Evolutionary conservation across 75 land plant species (phyloP), one percentile per base, ranked within the genome.

Genomic region (Pinus albicaulis): DNA sequence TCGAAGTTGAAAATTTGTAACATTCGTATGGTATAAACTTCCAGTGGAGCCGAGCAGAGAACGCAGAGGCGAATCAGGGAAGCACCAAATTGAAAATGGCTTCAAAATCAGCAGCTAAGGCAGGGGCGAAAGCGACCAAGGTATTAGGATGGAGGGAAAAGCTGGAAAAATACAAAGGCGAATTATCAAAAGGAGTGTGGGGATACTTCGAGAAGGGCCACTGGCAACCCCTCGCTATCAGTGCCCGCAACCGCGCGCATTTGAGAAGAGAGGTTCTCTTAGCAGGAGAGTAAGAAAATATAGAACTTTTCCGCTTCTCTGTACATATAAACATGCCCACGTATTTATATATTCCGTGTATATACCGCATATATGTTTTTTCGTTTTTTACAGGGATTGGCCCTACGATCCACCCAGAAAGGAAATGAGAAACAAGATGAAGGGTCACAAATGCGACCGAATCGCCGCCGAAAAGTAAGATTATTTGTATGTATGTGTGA

Each of bases 401-500:
- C 86, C 95, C 16, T 96, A 90, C 65, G 99, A 96, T 86, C 92
- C 91, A 26, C 89, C 85, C 74, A 80, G 93, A 78, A 86, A 81
- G 74, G 90, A 87, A 73, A 89, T 90, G 98, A 92, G 81, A 72
- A 82, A 74, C 68, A 84, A 79, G 78, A 90, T 90, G 90, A 96
- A 96, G 76, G 99, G 99, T 8, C 99, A 96, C 80, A 96, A 96
- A 57, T 92, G 91, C 68, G 99, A 96, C 72, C 80, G 99, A n/a
- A 76, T 95, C 20, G 73, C 99, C 16, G 99, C 99, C 11, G 88
- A 95, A 72, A 96, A 89, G 87, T 87, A 76, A 12, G 87, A 36
- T 58, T 59, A 34, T 55, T 59, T 36, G 58, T 19, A 57, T 55
- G 17, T 80, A 25, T 15, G 58, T 8, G 4, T 41, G 20, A 24